Percentiles rank a stretch among this genome's conserved stretches.
Conservation (phyloP, 1,284 basidiomycete genomes). For the Waitea zeae region DNA sequence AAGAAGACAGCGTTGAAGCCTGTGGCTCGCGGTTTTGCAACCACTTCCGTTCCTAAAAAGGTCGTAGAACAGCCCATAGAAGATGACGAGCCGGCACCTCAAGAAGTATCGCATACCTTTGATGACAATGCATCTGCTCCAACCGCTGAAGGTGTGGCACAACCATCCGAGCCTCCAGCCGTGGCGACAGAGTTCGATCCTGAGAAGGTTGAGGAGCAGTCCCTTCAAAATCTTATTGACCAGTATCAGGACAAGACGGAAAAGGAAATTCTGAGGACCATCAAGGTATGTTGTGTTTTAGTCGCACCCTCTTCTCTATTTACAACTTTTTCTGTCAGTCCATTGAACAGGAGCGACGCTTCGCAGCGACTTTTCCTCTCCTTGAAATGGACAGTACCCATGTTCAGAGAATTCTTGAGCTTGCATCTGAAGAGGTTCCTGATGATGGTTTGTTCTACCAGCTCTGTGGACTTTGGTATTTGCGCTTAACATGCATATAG, state of each 20-base stretch:
- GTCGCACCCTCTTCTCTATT: not conserved
- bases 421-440: constrained; percentile 18
- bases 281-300: constrained; percentile 25
- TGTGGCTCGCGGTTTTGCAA: constrained; percentile 64
- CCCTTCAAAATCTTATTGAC: constrained; percentile 56
- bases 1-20: constrained; percentile 74
- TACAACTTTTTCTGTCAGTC: constrained; percentile 23
- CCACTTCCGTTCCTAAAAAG: constrained; percentile 82
- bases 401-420: constrained; percentile 40
- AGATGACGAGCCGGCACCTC: constrained; percentile 8
- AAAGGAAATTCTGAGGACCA: constrained; percentile 64
- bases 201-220: constrained; percentile 31
- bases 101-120: no score
- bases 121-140: constrained; percentile 11
- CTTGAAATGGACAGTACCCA: constrained; percentile 49
- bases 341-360: constrained; percentile 73
- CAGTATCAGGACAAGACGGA: constrained; percentile 78
- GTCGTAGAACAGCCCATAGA: constrained; percentile 18
- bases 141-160: constrained; percentile 3
- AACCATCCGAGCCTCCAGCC: not conserved
- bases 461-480: no score
- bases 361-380: constrained; percentile 45
- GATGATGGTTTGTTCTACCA: no score
- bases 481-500: no score
- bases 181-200: constrained; percentile 15